These are phyloP conservation scores for Typha latifolia DNA, from an alignment of 176 grass and related monocot genomes.

Conservation along the genomic window DNA sequence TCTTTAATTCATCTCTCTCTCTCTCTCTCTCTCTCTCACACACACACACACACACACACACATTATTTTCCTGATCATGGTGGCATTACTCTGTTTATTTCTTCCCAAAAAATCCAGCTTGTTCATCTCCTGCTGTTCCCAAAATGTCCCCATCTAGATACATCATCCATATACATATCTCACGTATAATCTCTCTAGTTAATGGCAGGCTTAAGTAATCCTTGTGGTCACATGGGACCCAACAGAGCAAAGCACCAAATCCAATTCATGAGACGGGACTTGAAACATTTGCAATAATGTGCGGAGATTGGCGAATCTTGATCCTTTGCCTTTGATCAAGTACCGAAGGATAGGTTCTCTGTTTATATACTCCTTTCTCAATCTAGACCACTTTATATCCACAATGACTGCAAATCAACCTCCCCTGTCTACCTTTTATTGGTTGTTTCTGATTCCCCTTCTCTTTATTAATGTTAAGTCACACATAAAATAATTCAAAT, in stretches of 20 bases:
- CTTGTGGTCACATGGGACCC: neutral
- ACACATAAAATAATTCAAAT: no score
- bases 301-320: neutral
- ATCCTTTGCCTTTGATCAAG: conserved; percentile 10
- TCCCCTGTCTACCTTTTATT: conserved; percentile 4
- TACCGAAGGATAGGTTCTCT: conserved; percentile 28
- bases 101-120: no score
- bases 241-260: neutral
- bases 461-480: neutral
- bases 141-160: no score
- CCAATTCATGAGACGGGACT: neutral
- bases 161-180: no score
- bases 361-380: conserved; percentile 15
- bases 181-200: no score
- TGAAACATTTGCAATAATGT: neutral
- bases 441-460: conserved; percentile 15
- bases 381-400: conserved; percentile 15
- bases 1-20: neutral
- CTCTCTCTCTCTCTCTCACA: neutral
- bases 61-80: neutral
- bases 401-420: conserved; percentile 12
- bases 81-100: no score
- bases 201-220: neutral
- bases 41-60: no score
- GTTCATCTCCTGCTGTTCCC: no score